phyloP scores from a whole-genome alignment of 2,329 filamentous ascomycete genomes.

The Trichocomaceae sp. region DNA sequence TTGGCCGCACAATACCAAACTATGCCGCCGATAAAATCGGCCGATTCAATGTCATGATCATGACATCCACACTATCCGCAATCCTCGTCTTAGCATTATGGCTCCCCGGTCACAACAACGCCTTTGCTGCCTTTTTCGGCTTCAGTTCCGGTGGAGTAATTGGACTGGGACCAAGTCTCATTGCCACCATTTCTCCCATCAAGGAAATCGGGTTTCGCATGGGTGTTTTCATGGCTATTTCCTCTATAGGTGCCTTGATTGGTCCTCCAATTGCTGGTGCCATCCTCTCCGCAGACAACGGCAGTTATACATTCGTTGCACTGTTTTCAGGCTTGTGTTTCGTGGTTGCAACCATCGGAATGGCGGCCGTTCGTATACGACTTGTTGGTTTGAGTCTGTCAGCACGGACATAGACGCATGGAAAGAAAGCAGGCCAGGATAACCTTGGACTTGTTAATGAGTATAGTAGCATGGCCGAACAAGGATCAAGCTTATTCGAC shows the following conservation, averaged over 20 bases:
- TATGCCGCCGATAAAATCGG: conserved; percentile 28
- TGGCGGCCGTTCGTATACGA: not conserved
- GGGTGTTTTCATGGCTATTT: conserved; percentile 22
- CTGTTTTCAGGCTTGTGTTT: conserved; percentile 6
- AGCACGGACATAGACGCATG: not conserved
- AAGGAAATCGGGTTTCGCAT: conserved; percentile 23
- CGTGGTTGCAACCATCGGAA: conserved; percentile 1
- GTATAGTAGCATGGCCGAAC: not conserved
- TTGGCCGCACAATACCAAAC: conserved; percentile 28
- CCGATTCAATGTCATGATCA: conserved; percentile 26
- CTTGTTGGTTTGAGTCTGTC: not conserved
- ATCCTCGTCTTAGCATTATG: conserved; percentile 22
- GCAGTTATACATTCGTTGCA: conserved; percentile 6
- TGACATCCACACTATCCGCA: conserved; percentile 16
- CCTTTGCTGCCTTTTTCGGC: conserved; percentile 20
- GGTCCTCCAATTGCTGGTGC: conserved; percentile 23
- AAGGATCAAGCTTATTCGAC: not conserved
- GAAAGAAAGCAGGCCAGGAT: not conserved
- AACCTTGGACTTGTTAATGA: not conserved
- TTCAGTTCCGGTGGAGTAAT: conserved; percentile 24
- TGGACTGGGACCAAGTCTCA: conserved; percentile 26
- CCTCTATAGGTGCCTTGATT: conserved; percentile 19
- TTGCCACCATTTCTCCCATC: conserved; percentile 25
- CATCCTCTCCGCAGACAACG: conserved; percentile 12
- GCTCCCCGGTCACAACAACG: conserved; percentile 15